A percentile compares a stretch with the other conserved stretches of the same genome.
phyloP scores from a whole-genome alignment of 2,329 filamentous ascomycete species.

The Epichloe scottii region DNA sequence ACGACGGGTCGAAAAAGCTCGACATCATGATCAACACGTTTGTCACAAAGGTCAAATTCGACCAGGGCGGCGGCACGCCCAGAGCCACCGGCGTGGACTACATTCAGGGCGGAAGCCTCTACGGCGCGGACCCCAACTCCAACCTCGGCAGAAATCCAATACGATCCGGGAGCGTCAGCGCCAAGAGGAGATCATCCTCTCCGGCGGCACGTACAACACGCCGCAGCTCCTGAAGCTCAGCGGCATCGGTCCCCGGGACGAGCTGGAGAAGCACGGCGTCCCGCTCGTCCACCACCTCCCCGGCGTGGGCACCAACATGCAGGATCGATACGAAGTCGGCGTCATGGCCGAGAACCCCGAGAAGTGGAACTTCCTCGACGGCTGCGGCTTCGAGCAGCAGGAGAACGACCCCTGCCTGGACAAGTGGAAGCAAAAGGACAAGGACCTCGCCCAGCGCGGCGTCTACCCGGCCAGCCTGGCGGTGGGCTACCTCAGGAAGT shows the following conservation, averaged over 20 bases:
- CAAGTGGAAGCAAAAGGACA: constrained; percentile 14
- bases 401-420: constrained; percentile 22
- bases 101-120: too few relatives aligned
- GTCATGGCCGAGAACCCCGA: constrained; percentile 9
- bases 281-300: constrained; percentile 41
- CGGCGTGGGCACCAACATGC: constrained; percentile 46
- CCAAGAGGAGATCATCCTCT: constrained; percentile 33
- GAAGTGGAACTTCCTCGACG: constrained; percentile 3
- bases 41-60: too few relatives aligned
- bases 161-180: constrained; percentile 13
- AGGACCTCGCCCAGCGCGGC: neutral
- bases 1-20: too few relatives aligned
- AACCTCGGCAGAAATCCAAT: too few relatives aligned
- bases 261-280: constrained; percentile 31
- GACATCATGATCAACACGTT: too few relatives aligned
- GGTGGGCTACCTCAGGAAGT: neutral
- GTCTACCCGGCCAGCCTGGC: neutral
- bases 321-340: constrained; percentile 17
- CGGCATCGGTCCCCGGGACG: constrained; percentile 27
- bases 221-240: constrained; percentile 34
- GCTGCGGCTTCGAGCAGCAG: constrained; percentile 15
- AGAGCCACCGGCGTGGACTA: too few relatives aligned
- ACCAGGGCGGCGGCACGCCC: too few relatives aligned
- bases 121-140: constrained; percentile 18
- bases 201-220: constrained; percentile 33